Evolutionary conservation across 805 yeast genomes (phyloP).

Genomic region (Metschnikowia kofuensis): DNA sequence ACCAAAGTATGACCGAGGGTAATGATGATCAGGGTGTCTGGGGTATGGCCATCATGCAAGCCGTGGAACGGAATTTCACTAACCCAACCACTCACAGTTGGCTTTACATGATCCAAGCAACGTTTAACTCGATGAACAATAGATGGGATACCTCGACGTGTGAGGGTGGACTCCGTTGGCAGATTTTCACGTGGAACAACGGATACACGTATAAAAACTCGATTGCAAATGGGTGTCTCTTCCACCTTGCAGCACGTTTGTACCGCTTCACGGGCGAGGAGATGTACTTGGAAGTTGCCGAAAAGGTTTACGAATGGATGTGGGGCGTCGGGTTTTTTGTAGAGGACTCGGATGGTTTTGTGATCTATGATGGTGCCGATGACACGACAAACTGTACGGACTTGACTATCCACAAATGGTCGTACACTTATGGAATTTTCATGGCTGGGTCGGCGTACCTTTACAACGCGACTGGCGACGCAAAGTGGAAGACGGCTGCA

Average conservation of each 20-base stretch:
- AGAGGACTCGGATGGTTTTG: constrained; percentile 22
- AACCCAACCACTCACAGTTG: constrained; percentile 34
- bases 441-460: constrained; percentile 69
- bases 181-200: constrained; percentile 47
- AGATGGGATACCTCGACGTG: constrained; percentile 41
- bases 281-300: constrained; percentile 40
- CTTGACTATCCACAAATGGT: constrained; percentile 56
- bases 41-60: constrained; percentile 47
- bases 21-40: constrained; percentile 53
- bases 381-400: constrained; percentile 44
- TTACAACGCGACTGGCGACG: constrained; percentile 56
- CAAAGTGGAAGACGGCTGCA: constrained; percentile 41
- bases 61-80: constrained; percentile 42
- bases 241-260: constrained; percentile 45
- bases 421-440: constrained; percentile 67
- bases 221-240: constrained; percentile 43
- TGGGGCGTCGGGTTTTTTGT: constrained; percentile 23
- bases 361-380: constrained; percentile 47
- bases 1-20: constrained; percentile 47
- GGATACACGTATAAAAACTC: constrained; percentile 47
- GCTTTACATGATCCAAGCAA: constrained; percentile 42
- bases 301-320: constrained; percentile 47
- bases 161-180: constrained; percentile 47
- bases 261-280: constrained; percentile 41
- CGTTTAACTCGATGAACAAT: constrained; percentile 44